Conservation (phyloP, 1,284 basidiomycete genomes). For the Ceratorhiza oryzae-sativae region DNA sequence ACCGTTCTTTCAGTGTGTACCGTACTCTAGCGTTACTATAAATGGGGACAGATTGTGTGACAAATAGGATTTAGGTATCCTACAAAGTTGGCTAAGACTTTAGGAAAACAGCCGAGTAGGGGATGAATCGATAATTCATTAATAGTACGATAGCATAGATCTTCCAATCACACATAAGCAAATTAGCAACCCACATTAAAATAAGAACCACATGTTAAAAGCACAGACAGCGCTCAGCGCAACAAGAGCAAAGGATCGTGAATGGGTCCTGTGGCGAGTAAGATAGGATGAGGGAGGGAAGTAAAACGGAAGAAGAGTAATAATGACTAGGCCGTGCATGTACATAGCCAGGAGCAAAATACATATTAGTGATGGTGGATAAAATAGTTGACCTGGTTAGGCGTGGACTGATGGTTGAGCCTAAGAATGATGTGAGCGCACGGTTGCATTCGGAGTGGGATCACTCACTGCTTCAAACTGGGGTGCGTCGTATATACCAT, state of each 20-base stretch:
- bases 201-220: constrained; percentile 31
- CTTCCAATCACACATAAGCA: constrained; percentile 1
- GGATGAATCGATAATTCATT: constrained; percentile 25
- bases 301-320: background rate
- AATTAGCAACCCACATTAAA: constrained; percentile 22
- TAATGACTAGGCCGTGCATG: background rate
- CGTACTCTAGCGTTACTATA: background rate
- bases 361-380: constrained; percentile 25
- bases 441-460: no score
- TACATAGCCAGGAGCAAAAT: background rate
- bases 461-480: constrained; percentile 1
- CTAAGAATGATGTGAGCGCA: background rate
- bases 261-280: constrained; percentile 1
- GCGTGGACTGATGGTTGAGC: constrained; percentile 3
- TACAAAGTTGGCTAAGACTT: no score
- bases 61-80: no score
- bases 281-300: background rate
- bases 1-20: background rate
- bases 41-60: no score
- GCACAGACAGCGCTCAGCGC: constrained; percentile 38
- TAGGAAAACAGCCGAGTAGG: no score
- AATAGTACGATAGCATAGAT: constrained; percentile 36
- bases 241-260: background rate
- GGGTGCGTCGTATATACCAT: background rate
- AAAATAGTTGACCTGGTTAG: constrained; percentile 5